phyloP scores from a whole-genome alignment of 208 protist genomes.

The Porcisia deanei region DNA sequence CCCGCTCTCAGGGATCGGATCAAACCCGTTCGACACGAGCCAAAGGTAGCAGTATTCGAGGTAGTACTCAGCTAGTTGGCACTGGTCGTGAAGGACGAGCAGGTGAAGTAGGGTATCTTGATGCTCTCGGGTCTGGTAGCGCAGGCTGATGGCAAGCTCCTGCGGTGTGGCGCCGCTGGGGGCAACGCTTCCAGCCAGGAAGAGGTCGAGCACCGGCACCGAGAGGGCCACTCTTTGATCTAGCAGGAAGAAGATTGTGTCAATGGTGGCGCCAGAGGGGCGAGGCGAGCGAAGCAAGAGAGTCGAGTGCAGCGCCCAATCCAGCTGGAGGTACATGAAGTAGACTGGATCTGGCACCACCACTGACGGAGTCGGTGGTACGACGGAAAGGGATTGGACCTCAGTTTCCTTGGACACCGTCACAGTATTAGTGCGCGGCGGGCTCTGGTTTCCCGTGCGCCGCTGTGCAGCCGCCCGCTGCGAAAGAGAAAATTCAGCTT shows the following conservation, averaged over 20 bases:
- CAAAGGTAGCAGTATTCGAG: slow-evolving; percentile 62
- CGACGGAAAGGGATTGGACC: no score
- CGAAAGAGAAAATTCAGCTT: not conserved
- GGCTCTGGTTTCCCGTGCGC: not conserved
- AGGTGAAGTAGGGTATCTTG: slow-evolving; percentile 74
- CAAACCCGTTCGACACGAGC: slow-evolving; percentile 38
- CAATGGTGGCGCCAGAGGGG: slow-evolving; percentile 61
- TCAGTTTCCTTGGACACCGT: not conserved
- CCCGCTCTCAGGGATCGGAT: slow-evolving; percentile 28
- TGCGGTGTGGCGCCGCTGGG: slow-evolving; percentile 2
- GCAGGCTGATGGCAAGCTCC: slow-evolving; percentile 22
- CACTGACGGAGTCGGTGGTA: not conserved
- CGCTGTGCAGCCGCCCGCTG: not conserved
- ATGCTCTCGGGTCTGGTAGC: slow-evolving; percentile 51
- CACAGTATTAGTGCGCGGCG: not conserved
- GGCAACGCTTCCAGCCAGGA: slow-evolving; percentile 48
- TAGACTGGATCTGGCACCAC: slow-evolving; percentile 21
- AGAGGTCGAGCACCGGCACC: slow-evolving; percentile 69
- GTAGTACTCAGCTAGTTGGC: slow-evolving; percentile 77
- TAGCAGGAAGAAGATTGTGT: slow-evolving; percentile 64
- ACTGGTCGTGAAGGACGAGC: slow-evolving; percentile 80
- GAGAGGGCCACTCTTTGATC: slow-evolving; percentile 64
- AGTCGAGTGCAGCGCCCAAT: slow-evolving; percentile 80
- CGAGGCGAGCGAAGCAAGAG: slow-evolving; percentile 62
- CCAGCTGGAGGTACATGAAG: slow-evolving; percentile 65